phyloP scores from a whole-genome alignment of 2,329 filamentous ascomycete species.

The Tolypocladium ovalisporum region DNA sequence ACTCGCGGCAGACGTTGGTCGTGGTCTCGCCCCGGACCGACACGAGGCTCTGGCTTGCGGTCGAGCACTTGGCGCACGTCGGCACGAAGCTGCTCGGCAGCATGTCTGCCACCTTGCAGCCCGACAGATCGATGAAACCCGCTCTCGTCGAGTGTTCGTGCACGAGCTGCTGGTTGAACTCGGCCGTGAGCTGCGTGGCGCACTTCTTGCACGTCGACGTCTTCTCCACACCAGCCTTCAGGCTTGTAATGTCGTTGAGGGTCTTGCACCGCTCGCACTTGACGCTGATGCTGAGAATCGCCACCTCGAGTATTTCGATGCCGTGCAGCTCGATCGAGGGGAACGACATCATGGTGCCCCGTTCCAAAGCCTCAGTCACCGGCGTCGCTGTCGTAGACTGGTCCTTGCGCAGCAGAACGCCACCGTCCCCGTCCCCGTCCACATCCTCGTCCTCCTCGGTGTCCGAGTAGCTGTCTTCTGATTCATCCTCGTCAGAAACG shows the following conservation, averaged over 20 bases:
- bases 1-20: constrained; percentile 67
- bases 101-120: constrained; percentile 65
- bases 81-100: constrained; percentile 71
- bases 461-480: constrained; percentile 36
- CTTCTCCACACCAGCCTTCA: constrained; percentile 46
- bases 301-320: constrained; percentile 64
- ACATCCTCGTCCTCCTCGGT: constrained; percentile 27
- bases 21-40: constrained; percentile 64
- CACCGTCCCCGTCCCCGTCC: constrained; percentile 31
- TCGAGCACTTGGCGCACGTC: constrained; percentile 68
- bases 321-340: constrained; percentile 66
- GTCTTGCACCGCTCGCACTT: constrained; percentile 76
- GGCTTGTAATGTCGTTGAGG: constrained; percentile 54
- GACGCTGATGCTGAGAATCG: constrained; percentile 54
- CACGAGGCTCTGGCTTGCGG: constrained; percentile 53
- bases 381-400: constrained; percentile 4
- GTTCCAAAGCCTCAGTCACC: constrained; percentile 33
- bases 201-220: constrained; percentile 48
- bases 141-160: constrained; percentile 64
- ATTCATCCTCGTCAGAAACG: constrained; percentile 33
- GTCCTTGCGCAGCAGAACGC: constrained; percentile 25
- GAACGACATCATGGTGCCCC: constrained; percentile 68
- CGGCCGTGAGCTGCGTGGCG: constrained; percentile 36
- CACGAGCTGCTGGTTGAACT: constrained; percentile 57
- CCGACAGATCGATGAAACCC: constrained; percentile 67